A percentile compares a stretch with the other conserved stretches of the same genome.
phyloP scores from a whole-genome alignment of 225 moss, liverwort and hornwort species.

The Sphagnum tenellum region DNA sequence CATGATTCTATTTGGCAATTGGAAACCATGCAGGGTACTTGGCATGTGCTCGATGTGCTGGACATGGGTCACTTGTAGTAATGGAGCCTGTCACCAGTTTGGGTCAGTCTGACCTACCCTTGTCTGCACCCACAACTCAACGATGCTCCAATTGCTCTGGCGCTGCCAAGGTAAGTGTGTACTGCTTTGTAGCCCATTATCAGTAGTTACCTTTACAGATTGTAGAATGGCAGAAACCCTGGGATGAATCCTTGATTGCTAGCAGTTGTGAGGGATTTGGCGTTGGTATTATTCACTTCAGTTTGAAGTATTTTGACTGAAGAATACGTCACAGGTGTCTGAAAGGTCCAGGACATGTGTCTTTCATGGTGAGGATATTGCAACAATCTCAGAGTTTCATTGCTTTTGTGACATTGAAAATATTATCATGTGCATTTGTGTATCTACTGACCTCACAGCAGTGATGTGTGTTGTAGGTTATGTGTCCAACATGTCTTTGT shows the following conservation, averaged over 20 bases:
- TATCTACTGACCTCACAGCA: too few species aligned
- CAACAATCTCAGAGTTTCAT: too few species aligned
- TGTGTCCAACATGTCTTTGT: conserved; percentile 96
- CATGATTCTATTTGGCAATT: too few species aligned
- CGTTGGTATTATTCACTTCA: too few species aligned
- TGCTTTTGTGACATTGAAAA: too few species aligned
- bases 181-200: neutral
- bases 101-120: conserved; percentile 4
- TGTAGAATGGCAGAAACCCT: neutral
- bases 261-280: too few species aligned
- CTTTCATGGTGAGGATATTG: too few species aligned
- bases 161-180: conserved; percentile 65
- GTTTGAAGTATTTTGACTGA: too few species aligned
- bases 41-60: conserved; percentile 94
- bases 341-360: too few species aligned
- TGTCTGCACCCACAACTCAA: conserved; percentile 18
- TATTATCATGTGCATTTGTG: too few species aligned
- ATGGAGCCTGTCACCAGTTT: conserved; percentile 22
- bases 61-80: conserved; percentile 51
- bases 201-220: neutral
- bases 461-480: conserved; percentile 44
- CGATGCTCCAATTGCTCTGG: conserved; percentile 87
- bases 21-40: conserved; percentile 49
- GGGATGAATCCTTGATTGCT: too few species aligned
- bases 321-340: too few species aligned